Base-by-base conservation (phyloP, 257 asterid species). In the Leptodermis oblonga region DNA sequence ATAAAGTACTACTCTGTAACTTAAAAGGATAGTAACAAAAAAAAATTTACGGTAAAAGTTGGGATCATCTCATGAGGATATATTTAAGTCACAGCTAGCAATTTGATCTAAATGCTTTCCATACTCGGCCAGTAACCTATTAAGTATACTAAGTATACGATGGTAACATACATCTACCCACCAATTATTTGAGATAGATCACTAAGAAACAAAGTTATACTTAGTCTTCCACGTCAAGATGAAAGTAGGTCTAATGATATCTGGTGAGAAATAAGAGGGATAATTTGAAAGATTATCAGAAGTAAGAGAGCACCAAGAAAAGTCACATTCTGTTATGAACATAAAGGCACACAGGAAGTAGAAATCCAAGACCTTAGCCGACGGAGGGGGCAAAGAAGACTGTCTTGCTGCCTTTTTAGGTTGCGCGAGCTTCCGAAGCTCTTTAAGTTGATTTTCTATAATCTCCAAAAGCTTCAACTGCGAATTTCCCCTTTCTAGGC, bases 401-500 rank as follows among this genome's bases (percentile, higher is more conserved):
- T 88, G 97, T 9, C 96, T 79, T 17, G 62, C 79, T 70, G 84
- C 72, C 74, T 75, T 81, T 70, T 78, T 83, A 58, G 86, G 85
- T 66, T 69, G 85, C 30, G 72, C 80, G 31, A 79, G 71, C 70
- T 62, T 84, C 64, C 80, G 77, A 62, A 90, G 82, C 82, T 85
- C 95, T 76, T 79, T 87, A 77, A 92, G 82, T 73, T 85, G 91
- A 37, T 52, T 58, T 7, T 90, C 86, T 68, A 86, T 84, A 76
- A 85, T 90, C 88, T 90, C 96, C 89, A 85, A 71, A 72, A 80
- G 85, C 65, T 83, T 84, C 73, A 89, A 73, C 81, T 89, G 90
- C 43, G 65, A 31, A 31, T 54, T 77, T 67, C 75, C 95, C 72
- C 80, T 84, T 68, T 85, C 97, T 58, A 70, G 75, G 33, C 62